These are phyloP conservation scores for Carex kokanica DNA, from an alignment of 176 grass and related monocot genomes.

Conservation along the genomic window DNA sequence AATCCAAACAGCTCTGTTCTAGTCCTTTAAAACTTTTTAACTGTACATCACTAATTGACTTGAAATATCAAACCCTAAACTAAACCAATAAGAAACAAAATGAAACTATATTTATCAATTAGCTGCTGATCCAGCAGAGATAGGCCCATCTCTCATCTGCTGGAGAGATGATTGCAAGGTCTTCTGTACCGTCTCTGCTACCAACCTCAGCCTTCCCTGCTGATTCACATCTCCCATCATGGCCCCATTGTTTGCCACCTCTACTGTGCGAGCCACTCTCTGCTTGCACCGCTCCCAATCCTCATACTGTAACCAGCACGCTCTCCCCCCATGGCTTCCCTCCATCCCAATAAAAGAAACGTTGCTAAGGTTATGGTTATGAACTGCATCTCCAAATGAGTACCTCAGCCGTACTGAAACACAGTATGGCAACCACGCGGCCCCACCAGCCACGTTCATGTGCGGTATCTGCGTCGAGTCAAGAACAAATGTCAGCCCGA, in stretches of 20 bases:
- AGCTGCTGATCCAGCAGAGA: constrained; percentile 63
- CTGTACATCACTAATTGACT: constrained; percentile 19
- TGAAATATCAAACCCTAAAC: not conserved
- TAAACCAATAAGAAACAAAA: constrained; percentile 8
- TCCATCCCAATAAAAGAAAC: constrained; percentile 74
- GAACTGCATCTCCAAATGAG: constrained; percentile 60
- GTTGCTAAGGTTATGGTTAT: constrained; percentile 11
- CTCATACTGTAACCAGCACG: constrained; percentile 79
- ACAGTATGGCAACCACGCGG: constrained; percentile 96
- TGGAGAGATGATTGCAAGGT: constrained; percentile 64
- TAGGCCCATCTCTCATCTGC: constrained; percentile 73
- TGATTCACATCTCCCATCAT: constrained; percentile 64
- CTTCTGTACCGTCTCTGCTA: constrained; percentile 84
- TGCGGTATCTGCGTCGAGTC: constrained; percentile 80
- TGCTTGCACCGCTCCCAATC: constrained; percentile 96
- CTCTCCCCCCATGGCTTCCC: constrained; percentile 90
- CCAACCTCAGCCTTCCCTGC: constrained; percentile 83
- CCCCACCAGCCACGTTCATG: constrained; percentile 95
- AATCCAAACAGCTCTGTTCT: not conserved
- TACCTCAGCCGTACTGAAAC: constrained; percentile 80
- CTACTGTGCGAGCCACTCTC: constrained; percentile 74
- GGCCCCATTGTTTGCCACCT: constrained; percentile 57
- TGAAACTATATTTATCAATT: constrained; percentile 42
- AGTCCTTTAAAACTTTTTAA: constrained; percentile 3
- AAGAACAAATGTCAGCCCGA: constrained; percentile 92